Conservation (phyloP, 495 filamentous ascomycete genomes). For the Neurospora cerealis region DNA sequence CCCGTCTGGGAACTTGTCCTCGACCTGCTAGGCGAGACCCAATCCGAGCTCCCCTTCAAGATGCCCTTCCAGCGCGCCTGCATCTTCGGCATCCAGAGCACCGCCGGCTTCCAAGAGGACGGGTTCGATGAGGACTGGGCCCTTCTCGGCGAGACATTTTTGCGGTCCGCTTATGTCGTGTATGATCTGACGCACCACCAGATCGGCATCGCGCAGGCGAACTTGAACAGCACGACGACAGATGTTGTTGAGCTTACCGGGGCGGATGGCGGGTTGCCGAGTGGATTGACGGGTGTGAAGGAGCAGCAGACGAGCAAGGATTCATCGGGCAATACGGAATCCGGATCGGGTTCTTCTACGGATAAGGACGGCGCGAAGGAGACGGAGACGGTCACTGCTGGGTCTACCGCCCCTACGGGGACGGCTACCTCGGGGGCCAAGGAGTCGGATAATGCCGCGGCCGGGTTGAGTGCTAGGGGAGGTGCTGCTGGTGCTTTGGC, state of each 20-base stretch:
- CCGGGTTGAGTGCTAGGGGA: slow-evolving; percentile 5
- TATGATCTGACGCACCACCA: slow-evolving; percentile 80
- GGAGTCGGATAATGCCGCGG: background rate
- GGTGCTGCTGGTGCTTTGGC: slow-evolving; percentile 5
- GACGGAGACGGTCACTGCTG: slow-evolving; percentile 1
- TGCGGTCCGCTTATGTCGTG: slow-evolving; percentile 87
- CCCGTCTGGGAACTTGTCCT: slow-evolving; percentile 67
- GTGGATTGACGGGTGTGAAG: slow-evolving; percentile 23
- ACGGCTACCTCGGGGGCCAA: slow-evolving; percentile 1
- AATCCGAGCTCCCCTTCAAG: slow-evolving; percentile 10
- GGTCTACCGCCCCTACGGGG: background rate
- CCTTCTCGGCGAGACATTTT: slow-evolving; percentile 75
- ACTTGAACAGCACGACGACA: slow-evolving; percentile 59
- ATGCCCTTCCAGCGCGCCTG: slow-evolving; percentile 27
- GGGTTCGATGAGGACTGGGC: slow-evolving; percentile 15
- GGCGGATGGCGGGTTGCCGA: slow-evolving; percentile 27
- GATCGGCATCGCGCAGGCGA: slow-evolving; percentile 78
- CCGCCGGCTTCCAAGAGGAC: slow-evolving; percentile 11
- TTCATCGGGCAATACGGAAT: background rate
- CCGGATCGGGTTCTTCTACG: background rate
- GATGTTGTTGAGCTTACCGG: slow-evolving; percentile 34
- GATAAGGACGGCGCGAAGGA: background rate
- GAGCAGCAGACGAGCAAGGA: slow-evolving; percentile 15
- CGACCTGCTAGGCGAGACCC: slow-evolving; percentile 27
- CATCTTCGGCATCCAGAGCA: slow-evolving; percentile 34